These are phyloP conservation scores for Catharanthus roseus DNA, from an alignment of 257 asterid species.

Conservation along the genomic window DNA sequence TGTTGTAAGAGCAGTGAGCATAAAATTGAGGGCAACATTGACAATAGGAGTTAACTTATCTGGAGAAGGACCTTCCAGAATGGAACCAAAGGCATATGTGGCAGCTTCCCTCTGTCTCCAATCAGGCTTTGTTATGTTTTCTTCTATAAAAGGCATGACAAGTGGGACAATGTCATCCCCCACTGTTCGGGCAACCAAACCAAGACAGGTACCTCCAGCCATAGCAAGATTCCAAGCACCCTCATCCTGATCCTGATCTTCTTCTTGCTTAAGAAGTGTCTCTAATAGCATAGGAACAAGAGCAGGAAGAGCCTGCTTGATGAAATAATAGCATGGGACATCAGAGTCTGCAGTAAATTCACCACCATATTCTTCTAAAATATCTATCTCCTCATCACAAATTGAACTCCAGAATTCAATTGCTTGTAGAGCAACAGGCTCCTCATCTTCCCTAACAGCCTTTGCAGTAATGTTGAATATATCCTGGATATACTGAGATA, in stretches of 20 bases:
- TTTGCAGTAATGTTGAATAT: conserved; percentile 53
- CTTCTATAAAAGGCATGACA: conserved; percentile 57
- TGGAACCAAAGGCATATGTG: conserved; percentile 59
- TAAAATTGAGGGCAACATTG: conserved; percentile 52
- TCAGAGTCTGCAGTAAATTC: conserved; percentile 55
- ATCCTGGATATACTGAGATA: conserved; percentile 49
- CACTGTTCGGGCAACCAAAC: conserved; percentile 55
- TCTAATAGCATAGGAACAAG: conserved; percentile 54
- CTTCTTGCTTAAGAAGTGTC: conserved; percentile 65
- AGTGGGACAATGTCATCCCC: conserved; percentile 58
- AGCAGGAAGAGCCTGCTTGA: conserved; percentile 65
- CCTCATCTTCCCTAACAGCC: conserved; percentile 56
- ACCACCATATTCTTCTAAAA: conserved; percentile 54
- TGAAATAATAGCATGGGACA: conserved; percentile 52
- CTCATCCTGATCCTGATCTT: conserved; percentile 63
- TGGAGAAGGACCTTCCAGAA: conserved; percentile 57
- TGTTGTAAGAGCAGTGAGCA: conserved; percentile 49
- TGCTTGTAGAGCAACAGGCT: conserved; percentile 60
- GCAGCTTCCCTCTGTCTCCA: conserved; percentile 79
- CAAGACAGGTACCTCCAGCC: conserved; percentile 75
- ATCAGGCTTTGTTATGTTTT: conserved; percentile 43
- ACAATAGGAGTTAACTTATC: conserved; percentile 44
- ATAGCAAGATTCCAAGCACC: conserved; percentile 66
- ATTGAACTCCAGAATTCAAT: conserved; percentile 66
- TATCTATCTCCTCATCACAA: conserved; percentile 64